phyloP scores from a whole-genome alignment of 2,329 filamentous ascomycete genomes.

The Talaromyces rugulosus region DNA sequence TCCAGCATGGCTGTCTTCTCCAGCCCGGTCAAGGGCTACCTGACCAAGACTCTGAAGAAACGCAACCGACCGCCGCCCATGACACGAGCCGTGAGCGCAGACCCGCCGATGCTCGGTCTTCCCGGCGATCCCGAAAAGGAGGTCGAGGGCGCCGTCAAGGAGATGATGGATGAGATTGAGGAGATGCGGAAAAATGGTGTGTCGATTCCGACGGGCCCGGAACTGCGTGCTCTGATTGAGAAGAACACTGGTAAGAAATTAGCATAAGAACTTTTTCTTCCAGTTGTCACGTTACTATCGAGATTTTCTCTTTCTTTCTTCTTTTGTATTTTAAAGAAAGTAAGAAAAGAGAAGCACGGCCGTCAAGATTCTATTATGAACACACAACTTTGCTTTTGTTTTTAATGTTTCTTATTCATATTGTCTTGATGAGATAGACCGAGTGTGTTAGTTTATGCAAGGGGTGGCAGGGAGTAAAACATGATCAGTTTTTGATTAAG shows the following conservation, averaged over 20 bases:
- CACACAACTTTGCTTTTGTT: background rate
- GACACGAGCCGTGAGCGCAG: constrained; percentile 25
- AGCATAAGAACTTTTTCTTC: background rate
- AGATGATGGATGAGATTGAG: constrained; percentile 71
- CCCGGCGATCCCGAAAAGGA: constrained; percentile 71
- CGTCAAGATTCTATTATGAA: background rate
- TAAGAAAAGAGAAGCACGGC: background rate
- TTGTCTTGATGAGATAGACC: background rate
- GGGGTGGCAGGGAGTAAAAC: background rate
- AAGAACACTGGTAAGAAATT: constrained; percentile 24
- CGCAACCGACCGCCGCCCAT: constrained; percentile 39
- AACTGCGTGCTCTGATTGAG: constrained; percentile 51
- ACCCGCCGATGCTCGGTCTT: constrained; percentile 67
- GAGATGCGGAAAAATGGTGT: constrained; percentile 48
- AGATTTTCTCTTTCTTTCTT: background rate
- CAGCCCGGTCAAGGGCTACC: constrained; percentile 64
- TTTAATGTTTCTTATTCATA: background rate
- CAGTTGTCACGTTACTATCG: background rate
- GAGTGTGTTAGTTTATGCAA: background rate
- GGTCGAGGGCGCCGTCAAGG: constrained; percentile 71
- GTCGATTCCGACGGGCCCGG: constrained; percentile 43
- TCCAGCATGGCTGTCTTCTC: constrained; percentile 70
- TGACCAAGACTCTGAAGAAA: constrained; percentile 57
- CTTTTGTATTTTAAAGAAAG: background rate
- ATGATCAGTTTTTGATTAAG: background rate